Evolutionary conservation across 768 basidiomycete genomes (phyloP).

Genomic region (Suillus subaureus): DNA sequence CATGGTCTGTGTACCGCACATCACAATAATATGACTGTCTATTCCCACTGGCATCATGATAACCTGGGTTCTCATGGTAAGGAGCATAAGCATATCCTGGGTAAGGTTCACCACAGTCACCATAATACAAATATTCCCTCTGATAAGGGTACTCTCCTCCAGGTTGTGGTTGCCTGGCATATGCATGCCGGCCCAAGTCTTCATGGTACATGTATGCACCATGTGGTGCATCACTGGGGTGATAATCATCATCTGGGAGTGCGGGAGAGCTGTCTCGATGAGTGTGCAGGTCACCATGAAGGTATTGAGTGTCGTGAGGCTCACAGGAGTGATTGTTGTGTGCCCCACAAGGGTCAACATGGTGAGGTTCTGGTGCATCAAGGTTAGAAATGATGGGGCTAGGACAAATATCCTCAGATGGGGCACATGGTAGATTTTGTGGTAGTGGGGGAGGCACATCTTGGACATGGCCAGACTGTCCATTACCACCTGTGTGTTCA

Average conservation of each 20-base stretch:
- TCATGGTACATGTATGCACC: background rate
- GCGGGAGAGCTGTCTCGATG: background rate
- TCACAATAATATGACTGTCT: background rate
- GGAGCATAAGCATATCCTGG: too few relatives aligned
- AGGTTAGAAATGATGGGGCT: background rate
- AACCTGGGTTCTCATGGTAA: background rate
- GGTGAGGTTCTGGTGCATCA: background rate
- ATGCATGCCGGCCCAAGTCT: background rate
- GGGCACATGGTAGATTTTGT: background rate
- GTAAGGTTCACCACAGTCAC: too few relatives aligned
- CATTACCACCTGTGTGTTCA: background rate
- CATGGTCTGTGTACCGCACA: background rate
- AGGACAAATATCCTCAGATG: background rate
- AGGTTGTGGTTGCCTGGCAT: background rate
- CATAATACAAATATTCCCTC: background rate
- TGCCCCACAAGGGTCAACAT: background rate
- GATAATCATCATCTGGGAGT: background rate
- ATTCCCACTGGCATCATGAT: background rate
- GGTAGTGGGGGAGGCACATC: background rate
- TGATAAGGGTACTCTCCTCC: background rate
- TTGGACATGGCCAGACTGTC: background rate
- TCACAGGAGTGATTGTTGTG: background rate
- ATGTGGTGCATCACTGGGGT: background rate
- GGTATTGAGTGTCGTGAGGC: background rate
- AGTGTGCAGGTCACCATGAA: background rate